A percentile compares a stretch with the other conserved stretches of the same genome.
phyloP scores from a whole-genome alignment of 192 early-diverging fungal species.

The Coemansia sp. region DNA sequence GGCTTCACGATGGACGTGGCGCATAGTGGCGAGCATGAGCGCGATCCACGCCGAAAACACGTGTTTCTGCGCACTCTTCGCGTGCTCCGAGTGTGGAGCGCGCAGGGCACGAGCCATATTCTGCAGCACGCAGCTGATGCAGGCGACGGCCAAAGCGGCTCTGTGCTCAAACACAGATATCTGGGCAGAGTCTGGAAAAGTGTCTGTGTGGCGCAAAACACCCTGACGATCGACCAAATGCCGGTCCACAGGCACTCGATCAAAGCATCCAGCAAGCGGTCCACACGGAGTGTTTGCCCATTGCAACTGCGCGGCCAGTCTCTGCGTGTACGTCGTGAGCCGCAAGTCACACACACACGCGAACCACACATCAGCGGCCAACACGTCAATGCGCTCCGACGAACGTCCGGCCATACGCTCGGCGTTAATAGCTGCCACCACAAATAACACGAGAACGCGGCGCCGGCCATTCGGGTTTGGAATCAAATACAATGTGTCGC shows the following conservation, averaged over 20 bases:
- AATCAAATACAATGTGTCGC: constrained; percentile 42
- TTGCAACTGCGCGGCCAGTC: constrained; percentile 31
- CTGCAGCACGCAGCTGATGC: constrained; percentile 31
- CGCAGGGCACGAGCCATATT: constrained; percentile 8
- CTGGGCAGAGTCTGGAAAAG: neutral
- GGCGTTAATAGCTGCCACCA: constrained; percentile 11
- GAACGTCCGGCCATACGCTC: constrained; percentile 10
- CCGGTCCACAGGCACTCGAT: constrained; percentile 15
- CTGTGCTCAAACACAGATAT: constrained; percentile 6
- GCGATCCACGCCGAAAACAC: constrained; percentile 35
- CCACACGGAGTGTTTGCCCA: constrained; percentile 16
- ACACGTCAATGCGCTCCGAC: constrained; percentile 12
- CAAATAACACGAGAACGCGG: constrained; percentile 38
- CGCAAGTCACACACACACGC: constrained; percentile 31
- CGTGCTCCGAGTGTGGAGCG: neutral
- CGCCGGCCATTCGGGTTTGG: constrained; percentile 26
- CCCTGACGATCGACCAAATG: constrained; percentile 9
- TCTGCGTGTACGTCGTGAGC: constrained; percentile 22
- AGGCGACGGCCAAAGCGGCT: constrained; percentile 18
- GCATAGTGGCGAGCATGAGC: constrained; percentile 19
- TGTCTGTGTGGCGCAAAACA: neutral
- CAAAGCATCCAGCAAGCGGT: constrained; percentile 19
- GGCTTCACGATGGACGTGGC: constrained; percentile 12
- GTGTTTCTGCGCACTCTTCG: neutral
- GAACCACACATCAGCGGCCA: constrained; percentile 47